Conservation (phyloP, 352 stramenopile genomes). For the Phytopythium boreale region DNA sequence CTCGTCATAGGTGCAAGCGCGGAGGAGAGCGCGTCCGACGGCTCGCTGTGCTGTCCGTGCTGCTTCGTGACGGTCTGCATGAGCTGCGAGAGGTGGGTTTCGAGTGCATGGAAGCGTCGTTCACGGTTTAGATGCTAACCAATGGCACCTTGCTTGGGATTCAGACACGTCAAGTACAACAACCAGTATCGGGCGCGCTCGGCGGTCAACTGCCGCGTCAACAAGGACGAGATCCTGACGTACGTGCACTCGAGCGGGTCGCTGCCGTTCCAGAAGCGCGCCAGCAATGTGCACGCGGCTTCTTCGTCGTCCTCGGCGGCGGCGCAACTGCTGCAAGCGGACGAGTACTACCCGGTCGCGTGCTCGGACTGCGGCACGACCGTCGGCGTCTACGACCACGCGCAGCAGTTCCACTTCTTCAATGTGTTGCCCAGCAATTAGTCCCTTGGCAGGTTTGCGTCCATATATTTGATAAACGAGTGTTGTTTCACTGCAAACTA, state of each 20-base stretch:
- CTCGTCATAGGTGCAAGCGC: constrained; percentile 12
- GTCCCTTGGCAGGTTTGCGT: background rate
- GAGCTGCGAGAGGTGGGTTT: constrained; percentile 50
- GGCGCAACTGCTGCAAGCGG: constrained; percentile 25
- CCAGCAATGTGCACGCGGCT: background rate
- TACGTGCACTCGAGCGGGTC: constrained; percentile 33
- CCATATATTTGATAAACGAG: background rate
- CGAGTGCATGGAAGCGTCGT: background rate
- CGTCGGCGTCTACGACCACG: constrained; percentile 61
- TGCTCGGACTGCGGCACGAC: constrained; percentile 78
- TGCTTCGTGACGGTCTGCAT: constrained; percentile 83
- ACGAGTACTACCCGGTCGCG: constrained; percentile 67
- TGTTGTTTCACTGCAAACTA: background rate
- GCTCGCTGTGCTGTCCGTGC: constrained; percentile 69
- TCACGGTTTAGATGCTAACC: background rate
- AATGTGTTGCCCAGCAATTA: constrained; percentile 71
- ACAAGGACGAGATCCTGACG: constrained; percentile 61
- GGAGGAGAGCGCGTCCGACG: constrained; percentile 33
- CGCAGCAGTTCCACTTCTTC: constrained; percentile 74
- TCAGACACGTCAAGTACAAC: constrained; percentile 55
- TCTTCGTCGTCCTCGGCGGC: constrained; percentile 2
- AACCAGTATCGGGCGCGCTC: constrained; percentile 65
- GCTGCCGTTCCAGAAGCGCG: constrained; percentile 36
- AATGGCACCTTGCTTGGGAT: background rate
- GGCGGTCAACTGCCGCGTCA: constrained; percentile 73